A percentile compares a stretch with the other conserved stretches of the same genome.
Conservation (phyloP, 495 filamentous ascomycete genomes). For the Viridothelium virens region DNA sequence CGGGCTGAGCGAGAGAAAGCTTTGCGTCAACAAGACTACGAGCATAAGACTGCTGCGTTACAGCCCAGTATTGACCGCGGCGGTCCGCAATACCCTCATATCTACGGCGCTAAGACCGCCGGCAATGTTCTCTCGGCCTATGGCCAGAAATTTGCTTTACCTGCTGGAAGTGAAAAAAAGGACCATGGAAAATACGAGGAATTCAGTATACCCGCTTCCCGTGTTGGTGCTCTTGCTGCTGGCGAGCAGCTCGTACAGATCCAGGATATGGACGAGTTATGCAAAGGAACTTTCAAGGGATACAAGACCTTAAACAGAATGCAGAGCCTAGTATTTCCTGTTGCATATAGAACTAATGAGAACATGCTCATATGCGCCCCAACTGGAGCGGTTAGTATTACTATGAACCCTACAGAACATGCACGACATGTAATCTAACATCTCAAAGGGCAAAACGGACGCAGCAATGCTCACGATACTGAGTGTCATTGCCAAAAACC, state of each 20-base stretch:
- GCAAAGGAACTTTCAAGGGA: constrained; percentile 82
- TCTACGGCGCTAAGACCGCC: constrained; percentile 73
- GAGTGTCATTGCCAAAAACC: constrained; percentile 79
- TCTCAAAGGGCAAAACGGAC: constrained; percentile 73
- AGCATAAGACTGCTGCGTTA: constrained; percentile 73
- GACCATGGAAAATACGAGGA: constrained; percentile 67
- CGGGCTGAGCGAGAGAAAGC: constrained; percentile 69
- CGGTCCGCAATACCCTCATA: constrained; percentile 74
- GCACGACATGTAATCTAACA: neutral
- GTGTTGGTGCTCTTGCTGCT: constrained; percentile 62
- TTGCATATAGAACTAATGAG: constrained; percentile 90
- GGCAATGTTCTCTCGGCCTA: constrained; percentile 71
- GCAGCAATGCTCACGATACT: constrained; percentile 95
- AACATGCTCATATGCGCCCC: constrained; percentile 99
- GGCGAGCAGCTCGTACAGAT: constrained; percentile 71
- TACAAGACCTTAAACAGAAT: constrained; percentile 93
- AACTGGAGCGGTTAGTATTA: constrained; percentile 59
- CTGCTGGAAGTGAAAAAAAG: constrained; percentile 27
- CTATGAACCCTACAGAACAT: neutral
- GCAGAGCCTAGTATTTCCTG: constrained; percentile 93
- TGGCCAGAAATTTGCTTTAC: constrained; percentile 63
- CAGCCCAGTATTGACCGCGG: constrained; percentile 53
- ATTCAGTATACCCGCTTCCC: constrained; percentile 72
- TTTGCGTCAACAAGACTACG: constrained; percentile 61
- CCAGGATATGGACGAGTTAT: constrained; percentile 78